These are phyloP conservation scores for Globisporangium okanoganense DNA, from an alignment of 352 stramenopile genomes.

Conservation along the genomic window DNA sequence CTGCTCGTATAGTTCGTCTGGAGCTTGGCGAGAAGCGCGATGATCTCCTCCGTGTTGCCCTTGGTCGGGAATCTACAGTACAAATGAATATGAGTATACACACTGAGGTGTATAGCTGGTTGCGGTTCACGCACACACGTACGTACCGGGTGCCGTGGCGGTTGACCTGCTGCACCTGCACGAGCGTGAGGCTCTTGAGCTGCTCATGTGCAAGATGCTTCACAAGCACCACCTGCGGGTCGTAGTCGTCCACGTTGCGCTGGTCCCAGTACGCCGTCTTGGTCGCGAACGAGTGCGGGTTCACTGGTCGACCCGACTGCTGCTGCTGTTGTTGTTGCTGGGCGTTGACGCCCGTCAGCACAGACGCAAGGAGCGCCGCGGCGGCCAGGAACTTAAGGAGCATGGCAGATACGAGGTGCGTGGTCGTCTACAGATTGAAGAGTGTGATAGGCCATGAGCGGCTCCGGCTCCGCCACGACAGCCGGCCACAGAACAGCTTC, in stretches of 20 bases:
- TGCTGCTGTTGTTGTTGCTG: background rate
- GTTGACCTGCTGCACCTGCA: slow-evolving; percentile 48
- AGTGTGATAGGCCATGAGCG: no score
- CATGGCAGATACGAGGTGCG: no score
- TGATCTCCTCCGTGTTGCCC: slow-evolving; percentile 41
- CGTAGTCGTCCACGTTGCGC: background rate
- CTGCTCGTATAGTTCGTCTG: slow-evolving; percentile 30
- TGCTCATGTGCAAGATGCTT: background rate
- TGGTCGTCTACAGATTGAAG: background rate
- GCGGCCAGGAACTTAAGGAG: background rate
- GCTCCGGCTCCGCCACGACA: no score
- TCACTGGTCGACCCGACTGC: background rate
- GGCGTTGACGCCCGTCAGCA: background rate
- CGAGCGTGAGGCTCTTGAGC: slow-evolving; percentile 5
- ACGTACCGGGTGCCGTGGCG: slow-evolving; percentile 49
- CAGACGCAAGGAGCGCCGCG: background rate
- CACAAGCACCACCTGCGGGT: background rate
- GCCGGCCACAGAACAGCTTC: no score
- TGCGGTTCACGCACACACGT: no score
- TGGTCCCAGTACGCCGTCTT: slow-evolving; percentile 9
- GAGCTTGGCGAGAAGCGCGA: slow-evolving; percentile 38
- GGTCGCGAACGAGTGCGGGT: background rate
- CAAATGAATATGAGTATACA: background rate
- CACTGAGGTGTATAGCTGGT: no score
- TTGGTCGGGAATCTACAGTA: slow-evolving; percentile 44